Conservation (phyloP, 441 rosid genomes). For the Kokia cookei region DNA sequence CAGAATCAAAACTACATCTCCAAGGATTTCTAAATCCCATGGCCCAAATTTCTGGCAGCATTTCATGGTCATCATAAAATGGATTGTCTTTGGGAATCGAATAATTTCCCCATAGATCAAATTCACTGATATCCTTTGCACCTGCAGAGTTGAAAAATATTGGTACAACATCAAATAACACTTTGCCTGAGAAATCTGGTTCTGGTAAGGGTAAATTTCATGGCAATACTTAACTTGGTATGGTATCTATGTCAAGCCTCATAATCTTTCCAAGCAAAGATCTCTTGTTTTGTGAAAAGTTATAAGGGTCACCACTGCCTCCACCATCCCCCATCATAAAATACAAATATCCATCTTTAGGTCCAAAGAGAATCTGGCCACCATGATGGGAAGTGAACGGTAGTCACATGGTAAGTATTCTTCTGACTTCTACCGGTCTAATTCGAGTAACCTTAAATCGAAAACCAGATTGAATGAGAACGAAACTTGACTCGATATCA, state of each 20-base stretch:
- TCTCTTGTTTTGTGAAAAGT: conserved; percentile 5
- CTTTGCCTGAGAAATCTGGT: neutral
- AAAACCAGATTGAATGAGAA: neutral
- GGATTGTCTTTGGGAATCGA: conserved; percentile 40
- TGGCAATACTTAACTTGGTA: neutral
- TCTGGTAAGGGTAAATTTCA: neutral
- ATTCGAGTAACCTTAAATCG: neutral
- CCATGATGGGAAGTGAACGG: conserved; percentile 7
- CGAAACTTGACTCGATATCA: neutral
- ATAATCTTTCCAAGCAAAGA: conserved; percentile 4
- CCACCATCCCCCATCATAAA: conserved; percentile 7
- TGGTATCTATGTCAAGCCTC: conserved; percentile 5
- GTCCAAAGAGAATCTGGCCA: conserved; percentile 5
- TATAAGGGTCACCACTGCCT: neutral
- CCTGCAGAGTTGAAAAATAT: neutral
- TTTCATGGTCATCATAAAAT: conserved; percentile 25
- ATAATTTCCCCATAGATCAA: conserved; percentile 39
- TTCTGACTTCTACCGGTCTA: neutral
- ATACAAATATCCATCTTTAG: conserved; percentile 2
- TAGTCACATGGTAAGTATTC: conserved; percentile 3
- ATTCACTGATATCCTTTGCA: conserved; percentile 3
- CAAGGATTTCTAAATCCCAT: conserved; percentile 31
- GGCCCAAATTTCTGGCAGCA: conserved; percentile 38
- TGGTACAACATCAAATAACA: neutral
- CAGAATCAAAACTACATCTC: conserved; percentile 39